These are phyloP conservation scores for Penicillium sclerotiorum DNA, from an alignment of 2,329 filamentous ascomycete genomes.

Conservation along the genomic window DNA sequence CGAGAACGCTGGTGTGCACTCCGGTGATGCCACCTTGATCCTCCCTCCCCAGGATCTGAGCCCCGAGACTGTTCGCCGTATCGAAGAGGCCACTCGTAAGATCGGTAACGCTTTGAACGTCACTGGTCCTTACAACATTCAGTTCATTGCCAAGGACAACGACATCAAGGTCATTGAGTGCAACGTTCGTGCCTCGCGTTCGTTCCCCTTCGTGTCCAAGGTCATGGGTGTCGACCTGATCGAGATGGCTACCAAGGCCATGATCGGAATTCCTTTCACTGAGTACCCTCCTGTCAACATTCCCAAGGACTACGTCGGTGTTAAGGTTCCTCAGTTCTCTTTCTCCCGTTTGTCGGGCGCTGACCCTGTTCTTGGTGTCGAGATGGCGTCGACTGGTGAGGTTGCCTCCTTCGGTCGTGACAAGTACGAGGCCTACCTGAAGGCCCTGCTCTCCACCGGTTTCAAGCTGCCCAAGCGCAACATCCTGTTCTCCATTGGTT, in stretches of 20 bases:
- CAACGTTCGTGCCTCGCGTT: slow-evolving; percentile 93
- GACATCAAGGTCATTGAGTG: slow-evolving; percentile 99
- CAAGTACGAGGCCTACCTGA: slow-evolving; percentile 97
- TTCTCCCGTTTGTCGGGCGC: slow-evolving; percentile 96
- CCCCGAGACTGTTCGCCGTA: slow-evolving; percentile 81
- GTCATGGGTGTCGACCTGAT: slow-evolving; percentile 97
- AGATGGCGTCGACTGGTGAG: slow-evolving; percentile 99
- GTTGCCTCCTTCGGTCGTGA: slow-evolving; percentile 94
- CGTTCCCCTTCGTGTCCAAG: slow-evolving; percentile 98
- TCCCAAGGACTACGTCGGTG: slow-evolving; percentile 81
- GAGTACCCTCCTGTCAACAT: slow-evolving; percentile 80
- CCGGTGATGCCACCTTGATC: slow-evolving; percentile 94
- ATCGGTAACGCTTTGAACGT: slow-evolving; percentile 93
- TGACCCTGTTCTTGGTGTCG: slow-evolving; percentile 93
- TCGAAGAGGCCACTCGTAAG: slow-evolving; percentile 93
- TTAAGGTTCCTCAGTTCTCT: slow-evolving; percentile 98
- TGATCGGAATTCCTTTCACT: slow-evolving; percentile 78
- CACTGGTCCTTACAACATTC: slow-evolving; percentile 97
- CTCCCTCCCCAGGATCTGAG: slow-evolving; percentile 92
- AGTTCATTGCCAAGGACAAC: slow-evolving; percentile 99
- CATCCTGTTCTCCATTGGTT: slow-evolving; percentile 91
- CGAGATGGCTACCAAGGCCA: slow-evolving; percentile 97
- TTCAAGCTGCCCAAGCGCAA: slow-evolving; percentile 97
- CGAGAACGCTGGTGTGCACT: slow-evolving; percentile 97
- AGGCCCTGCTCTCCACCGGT: slow-evolving; percentile 91